Base-by-base conservation (phyloP, 2,329 filamentous ascomycete genomes). In the Fusarium redolens region DNA sequence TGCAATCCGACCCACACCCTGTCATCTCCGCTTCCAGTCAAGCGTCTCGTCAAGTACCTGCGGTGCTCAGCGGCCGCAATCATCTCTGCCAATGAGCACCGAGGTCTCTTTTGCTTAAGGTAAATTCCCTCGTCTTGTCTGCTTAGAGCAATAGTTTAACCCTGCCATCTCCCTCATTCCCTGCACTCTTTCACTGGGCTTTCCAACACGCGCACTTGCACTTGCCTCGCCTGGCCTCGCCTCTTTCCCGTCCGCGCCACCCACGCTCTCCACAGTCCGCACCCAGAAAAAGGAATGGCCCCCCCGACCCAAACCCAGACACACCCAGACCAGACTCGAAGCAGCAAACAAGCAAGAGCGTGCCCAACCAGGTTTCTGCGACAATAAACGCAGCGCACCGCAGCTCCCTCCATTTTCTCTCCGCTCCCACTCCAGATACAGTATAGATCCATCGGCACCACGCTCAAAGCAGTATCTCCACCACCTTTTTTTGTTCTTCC, bases 391-490 rank as follows among this genome's bases (percentile, higher is more conserved):
- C 82, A 81, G 80, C 81, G 82, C 81, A 83, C 82, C 82, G 81
- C 82, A 83, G 80, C 83, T 85, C 84, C 85, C 77, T 79, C 78
- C 70, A 72, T 76, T 71, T 75, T 77, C 79, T 79, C 80, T 80
- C 79, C 78, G 85, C 86, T 85, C 85, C 84, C 84, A 85, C 85
- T 83, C 88, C 88, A 88, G 87, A 90, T 89, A 85, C 85, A 90
- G 88, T 88, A 89, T 89, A 90, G 88, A 86, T 85, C 86, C 86
- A 86, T 89, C 87, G 86, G 87, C 87, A 89, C 86, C 86, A 89
- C 86, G 85, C 88, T 88, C 88, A 88, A 90, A 89, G 83, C 84
- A 90, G 88, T 83, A 88, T 88, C 87, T 89, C 87, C 87, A 89
- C 88, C 84, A 84, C 82, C 83, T 84, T 85, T 88, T 88, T 86